phyloP scores from a whole-genome alignment of 768 basidiomycete species.

The Termitomyces sp. region DNA sequence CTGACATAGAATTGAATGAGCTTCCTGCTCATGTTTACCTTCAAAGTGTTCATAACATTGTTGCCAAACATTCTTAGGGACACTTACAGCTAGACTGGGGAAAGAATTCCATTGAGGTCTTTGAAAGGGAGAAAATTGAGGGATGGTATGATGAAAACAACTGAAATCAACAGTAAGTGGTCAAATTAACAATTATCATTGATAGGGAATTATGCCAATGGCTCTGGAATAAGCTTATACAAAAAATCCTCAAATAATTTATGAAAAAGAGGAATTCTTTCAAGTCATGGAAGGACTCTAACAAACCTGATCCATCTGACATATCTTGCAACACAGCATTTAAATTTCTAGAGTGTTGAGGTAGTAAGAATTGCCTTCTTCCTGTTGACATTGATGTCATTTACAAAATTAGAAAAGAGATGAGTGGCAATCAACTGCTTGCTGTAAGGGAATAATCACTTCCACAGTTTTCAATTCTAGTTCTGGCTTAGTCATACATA shows the following conservation, averaged over 20 bases:
- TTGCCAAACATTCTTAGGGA: conserved; percentile 29
- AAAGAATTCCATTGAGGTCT: conserved; percentile 18
- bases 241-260: no score
- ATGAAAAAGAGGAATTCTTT: no score
- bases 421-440: not conserved
- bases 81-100: conserved; percentile 15
- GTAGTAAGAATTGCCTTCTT: no score
- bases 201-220: not conserved
- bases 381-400: conserved; percentile 15
- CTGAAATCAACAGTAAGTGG: conserved; percentile 22
- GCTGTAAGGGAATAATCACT: no score
- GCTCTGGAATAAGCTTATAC: no score
- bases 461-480: no score
- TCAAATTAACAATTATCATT: no score
- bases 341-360: not conserved
- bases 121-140: conserved; percentile 11
- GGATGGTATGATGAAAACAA: conserved; percentile 6
- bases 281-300: no score
- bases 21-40: conserved; percentile 26
- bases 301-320: no score
- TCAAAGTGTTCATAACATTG: conserved; percentile 26
- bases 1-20: conserved; percentile 17
- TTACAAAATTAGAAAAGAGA: conserved; percentile 17
- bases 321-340: no score
- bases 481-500: no score